These are phyloP conservation scores for Daldinia decipiens DNA, from an alignment of 495 filamentous ascomycete genomes.

Conservation along the genomic window DNA sequence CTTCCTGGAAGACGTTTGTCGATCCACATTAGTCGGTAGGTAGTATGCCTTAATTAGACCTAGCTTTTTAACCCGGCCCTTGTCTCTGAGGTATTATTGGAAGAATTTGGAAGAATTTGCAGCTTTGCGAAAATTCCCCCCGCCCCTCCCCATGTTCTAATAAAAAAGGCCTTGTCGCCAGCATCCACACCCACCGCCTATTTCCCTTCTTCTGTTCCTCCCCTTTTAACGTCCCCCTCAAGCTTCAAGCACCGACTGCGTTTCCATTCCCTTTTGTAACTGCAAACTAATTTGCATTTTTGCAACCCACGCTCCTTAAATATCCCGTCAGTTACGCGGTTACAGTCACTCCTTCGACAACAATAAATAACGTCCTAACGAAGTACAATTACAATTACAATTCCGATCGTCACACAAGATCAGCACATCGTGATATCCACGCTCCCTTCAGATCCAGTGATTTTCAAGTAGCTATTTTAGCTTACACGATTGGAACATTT, in stretches of 20 bases:
- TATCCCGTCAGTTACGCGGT: slow-evolving; percentile 19
- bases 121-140: slow-evolving; percentile 23
- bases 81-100: slow-evolving; percentile 27
- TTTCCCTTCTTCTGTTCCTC: slow-evolving; percentile 23
- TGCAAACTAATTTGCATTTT: slow-evolving; percentile 30
- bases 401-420: background rate
- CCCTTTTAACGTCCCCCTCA: slow-evolving; percentile 23
- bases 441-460: slow-evolving; percentile 5
- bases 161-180: slow-evolving; percentile 35
- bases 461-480: slow-evolving; percentile 13
- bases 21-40: slow-evolving; percentile 41
- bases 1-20: slow-evolving; percentile 42
- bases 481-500: slow-evolving; percentile 23
- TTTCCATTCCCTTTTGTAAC: slow-evolving; percentile 30
- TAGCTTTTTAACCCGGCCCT: background rate
- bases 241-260: slow-evolving; percentile 26
- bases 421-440: background rate
- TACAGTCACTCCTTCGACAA: slow-evolving; percentile 34
- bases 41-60: slow-evolving; percentile 29
- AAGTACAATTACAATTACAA: background rate
- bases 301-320: slow-evolving; percentile 47
- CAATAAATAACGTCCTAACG: background rate
- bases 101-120: slow-evolving; percentile 5
- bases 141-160: slow-evolving; percentile 42
- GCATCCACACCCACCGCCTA: slow-evolving; percentile 25